phyloP scores from a whole-genome alignment of 176 grass and related monocot genomes.

The Otatea glauca region DNA sequence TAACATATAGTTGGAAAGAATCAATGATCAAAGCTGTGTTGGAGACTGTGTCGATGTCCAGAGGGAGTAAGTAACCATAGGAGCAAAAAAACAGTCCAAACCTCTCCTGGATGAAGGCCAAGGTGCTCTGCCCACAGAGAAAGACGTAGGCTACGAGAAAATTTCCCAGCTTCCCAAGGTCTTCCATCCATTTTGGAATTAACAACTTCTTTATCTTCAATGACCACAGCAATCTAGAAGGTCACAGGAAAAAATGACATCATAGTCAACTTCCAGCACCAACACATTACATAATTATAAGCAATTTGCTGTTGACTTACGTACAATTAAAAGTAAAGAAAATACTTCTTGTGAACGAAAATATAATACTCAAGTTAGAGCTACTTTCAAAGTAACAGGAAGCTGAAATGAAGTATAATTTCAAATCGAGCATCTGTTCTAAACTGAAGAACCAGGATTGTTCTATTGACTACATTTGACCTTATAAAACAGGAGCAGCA shows the following conservation, averaged over 20 bases:
- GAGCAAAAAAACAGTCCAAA: slow-evolving; percentile 43
- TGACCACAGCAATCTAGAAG: slow-evolving; percentile 90
- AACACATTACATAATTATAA: slow-evolving; percentile 30
- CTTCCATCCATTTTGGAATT: slow-evolving; percentile 94
- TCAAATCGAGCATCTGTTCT: background rate
- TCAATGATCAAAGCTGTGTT: background rate
- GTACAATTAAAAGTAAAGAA: slow-evolving; percentile 30
- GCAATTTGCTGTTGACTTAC: background rate
- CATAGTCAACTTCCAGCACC: background rate
- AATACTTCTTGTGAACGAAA: slow-evolving; percentile 10
- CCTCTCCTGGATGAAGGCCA: slow-evolving; percentile 87
- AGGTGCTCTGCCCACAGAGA: slow-evolving; percentile 94
- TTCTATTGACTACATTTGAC: background rate
- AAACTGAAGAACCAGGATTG: slow-evolving; percentile 11
- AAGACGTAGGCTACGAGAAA: slow-evolving; percentile 82
- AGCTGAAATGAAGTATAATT: slow-evolving; percentile 31
- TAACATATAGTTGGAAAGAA: slow-evolving; percentile 1
- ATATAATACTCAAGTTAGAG: slow-evolving; percentile 10
- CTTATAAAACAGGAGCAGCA: background rate
- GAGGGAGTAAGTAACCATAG: background rate
- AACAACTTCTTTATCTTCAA: slow-evolving; percentile 98
- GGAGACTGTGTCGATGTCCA: background rate
- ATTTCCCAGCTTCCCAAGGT: slow-evolving; percentile 94
- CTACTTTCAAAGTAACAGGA: slow-evolving; percentile 15
- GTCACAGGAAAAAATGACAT: background rate